phyloP scores from a whole-genome alignment of 2,329 filamentous ascomycete genomes.

The Arthrobotrys iridis region DNA sequence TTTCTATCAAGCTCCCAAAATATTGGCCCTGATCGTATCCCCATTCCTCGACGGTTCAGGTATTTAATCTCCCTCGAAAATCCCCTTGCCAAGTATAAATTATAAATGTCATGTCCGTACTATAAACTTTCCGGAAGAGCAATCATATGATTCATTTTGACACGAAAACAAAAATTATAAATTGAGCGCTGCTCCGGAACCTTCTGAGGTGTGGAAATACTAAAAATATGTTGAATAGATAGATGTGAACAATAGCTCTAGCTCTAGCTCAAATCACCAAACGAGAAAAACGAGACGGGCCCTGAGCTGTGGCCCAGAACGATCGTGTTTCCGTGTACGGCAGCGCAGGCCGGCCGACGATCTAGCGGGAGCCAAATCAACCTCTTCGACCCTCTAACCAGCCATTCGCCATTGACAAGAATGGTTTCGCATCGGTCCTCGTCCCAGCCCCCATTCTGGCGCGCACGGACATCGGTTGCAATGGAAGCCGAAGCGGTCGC shows the following conservation, averaged over 20 bases:
- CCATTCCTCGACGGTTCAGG: too few species aligned
- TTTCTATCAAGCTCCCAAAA: too few species aligned
- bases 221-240: slow-evolving; percentile 1
- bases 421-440: not conserved
- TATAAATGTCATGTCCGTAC: too few species aligned
- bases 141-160: slow-evolving; percentile 6
- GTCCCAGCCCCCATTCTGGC: too few species aligned
- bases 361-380: not conserved
- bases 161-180: slow-evolving; percentile 5
- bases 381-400: too few species aligned
- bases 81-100: too few species aligned
- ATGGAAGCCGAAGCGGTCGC: not conserved
- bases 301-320: not conserved
- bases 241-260: slow-evolving; percentile 1
- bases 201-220: not conserved
- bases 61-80: too few species aligned
- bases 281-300: not conserved
- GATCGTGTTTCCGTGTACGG: not conserved
- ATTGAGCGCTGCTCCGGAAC: slow-evolving; percentile 6
- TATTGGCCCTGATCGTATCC: too few species aligned
- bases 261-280: not conserved
- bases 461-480: not conserved
- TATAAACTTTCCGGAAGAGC: too few species aligned
- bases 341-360: not conserved
- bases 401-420: not conserved